phyloP scores from a whole-genome alignment of 2,329 filamentous ascomycete genomes.

The Cordyceps cicadae region DNA sequence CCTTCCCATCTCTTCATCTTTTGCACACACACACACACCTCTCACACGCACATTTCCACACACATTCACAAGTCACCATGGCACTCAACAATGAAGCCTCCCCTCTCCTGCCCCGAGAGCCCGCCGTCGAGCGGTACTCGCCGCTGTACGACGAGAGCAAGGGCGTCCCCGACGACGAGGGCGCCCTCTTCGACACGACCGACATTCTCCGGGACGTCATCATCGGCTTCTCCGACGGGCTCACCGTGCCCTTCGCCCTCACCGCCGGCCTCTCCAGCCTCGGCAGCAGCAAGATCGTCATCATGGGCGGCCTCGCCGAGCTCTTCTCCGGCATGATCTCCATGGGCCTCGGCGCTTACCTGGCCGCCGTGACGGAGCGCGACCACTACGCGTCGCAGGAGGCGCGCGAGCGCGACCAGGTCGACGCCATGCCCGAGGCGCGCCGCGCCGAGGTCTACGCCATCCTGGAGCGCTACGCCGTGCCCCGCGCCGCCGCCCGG shows the following conservation, averaged over 20 bases:
- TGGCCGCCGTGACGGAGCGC: constrained; percentile 54
- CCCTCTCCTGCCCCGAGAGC: constrained; percentile 26
- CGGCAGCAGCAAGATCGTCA: constrained; percentile 56
- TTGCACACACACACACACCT: not conserved
- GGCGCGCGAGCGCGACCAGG: constrained; percentile 34
- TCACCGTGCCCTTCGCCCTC: constrained; percentile 72
- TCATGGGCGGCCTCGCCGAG: constrained; percentile 67
- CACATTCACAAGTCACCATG: constrained; percentile 15
- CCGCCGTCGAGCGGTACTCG: constrained; percentile 21
- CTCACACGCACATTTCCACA: not conserved
- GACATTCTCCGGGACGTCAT: constrained; percentile 55
- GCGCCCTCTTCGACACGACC: constrained; percentile 28
- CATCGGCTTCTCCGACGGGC: constrained; percentile 68
- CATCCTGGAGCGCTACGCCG: constrained; percentile 42
- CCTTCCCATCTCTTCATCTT: not conserved
- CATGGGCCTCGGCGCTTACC: constrained; percentile 69
- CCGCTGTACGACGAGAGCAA: constrained; percentile 18
- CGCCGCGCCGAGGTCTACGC: constrained; percentile 41
- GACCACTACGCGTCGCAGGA: constrained; percentile 43
- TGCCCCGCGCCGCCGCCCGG: constrained; percentile 34
- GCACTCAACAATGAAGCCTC: constrained; percentile 23
- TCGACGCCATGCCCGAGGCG: constrained; percentile 33
- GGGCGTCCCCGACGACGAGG: constrained; percentile 15
- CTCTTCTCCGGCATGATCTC: constrained; percentile 67
- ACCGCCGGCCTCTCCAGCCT: constrained; percentile 63